Percentiles rank a stretch among this genome's conserved stretches.
These are phyloP conservation scores for Macrophomina pseudophaseolina DNA, from an alignment of 2,329 filamentous ascomycete species.

Conservation along the genomic window DNA sequence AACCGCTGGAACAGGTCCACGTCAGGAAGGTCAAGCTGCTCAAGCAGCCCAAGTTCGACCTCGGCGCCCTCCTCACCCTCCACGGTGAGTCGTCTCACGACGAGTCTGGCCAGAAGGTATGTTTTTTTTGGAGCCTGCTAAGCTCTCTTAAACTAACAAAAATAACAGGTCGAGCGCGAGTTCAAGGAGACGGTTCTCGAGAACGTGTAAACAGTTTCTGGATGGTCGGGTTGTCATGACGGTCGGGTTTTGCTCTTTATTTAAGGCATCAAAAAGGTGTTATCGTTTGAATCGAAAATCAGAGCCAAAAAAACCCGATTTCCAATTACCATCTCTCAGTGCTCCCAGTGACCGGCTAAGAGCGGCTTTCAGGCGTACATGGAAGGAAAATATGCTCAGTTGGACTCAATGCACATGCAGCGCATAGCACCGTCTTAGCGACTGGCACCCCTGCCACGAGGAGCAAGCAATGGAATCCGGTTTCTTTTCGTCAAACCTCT, in stretches of 20 bases:
- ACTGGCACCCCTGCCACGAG: neutral
- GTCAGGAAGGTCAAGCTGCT: conserved; percentile 99
- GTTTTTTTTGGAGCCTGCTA: neutral
- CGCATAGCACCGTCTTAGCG: neutral
- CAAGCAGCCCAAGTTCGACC: conserved; percentile 98
- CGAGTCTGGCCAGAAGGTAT: conserved; percentile 94
- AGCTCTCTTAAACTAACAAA: conserved; percentile 5
- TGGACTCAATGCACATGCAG: conserved; percentile 9
- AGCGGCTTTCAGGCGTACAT: conserved; percentile 15
- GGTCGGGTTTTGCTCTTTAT: conserved; percentile 31
- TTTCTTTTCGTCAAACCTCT: neutral
- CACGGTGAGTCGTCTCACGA: conserved; percentile 97
- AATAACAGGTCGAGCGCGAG: conserved; percentile 73
- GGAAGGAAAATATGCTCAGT: conserved; percentile 11
- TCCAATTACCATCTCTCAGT: conserved; percentile 21
- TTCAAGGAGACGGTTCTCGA: conserved; percentile 99
- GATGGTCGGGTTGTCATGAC: conserved; percentile 36
- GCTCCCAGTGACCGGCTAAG: conserved; percentile 22
- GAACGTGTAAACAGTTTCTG: conserved; percentile 73
- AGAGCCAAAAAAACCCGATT: conserved; percentile 27
- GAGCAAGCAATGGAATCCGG: conserved; percentile 9
- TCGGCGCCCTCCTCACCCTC: conserved; percentile 92
- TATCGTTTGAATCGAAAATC: conserved; percentile 30
- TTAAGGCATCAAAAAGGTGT: conserved; percentile 50
- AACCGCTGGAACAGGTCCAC: conserved; percentile 72